Conservation (phyloP, 2,329 filamentous ascomycete species). For the Aspergillus aculeatinus region DNA sequence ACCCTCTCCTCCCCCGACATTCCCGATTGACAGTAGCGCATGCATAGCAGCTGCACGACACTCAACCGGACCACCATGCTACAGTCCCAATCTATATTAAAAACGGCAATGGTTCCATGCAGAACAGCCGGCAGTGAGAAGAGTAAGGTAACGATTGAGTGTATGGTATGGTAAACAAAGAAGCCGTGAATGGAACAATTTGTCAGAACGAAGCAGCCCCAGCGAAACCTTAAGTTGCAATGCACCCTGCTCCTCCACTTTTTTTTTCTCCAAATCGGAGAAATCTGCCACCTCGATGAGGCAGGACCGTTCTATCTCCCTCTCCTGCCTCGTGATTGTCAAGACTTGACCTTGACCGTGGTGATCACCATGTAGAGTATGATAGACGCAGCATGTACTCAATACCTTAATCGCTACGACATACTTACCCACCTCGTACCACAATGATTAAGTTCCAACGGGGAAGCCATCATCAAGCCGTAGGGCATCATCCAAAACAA, state of each 20-base stretch:
- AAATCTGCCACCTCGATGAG: neutral
- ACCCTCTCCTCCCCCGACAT: neutral
- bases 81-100: neutral
- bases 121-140: neutral
- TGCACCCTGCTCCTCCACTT: neutral
- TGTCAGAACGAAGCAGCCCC: neutral
- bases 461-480: no score
- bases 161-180: no score
- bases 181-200: neutral
- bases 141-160: neutral
- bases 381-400: no score
- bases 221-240: conserved; percentile 2
- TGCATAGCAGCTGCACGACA: neutral
- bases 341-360: no score
- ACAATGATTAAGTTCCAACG: no score
- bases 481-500: no score
- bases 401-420: no score
- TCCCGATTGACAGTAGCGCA: neutral
- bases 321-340: no score
- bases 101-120: neutral
- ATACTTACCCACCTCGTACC: no score
- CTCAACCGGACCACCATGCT: neutral
- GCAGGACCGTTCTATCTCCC: no score
- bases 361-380: no score
- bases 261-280: neutral